Conservation (phyloP, 352 stramenopile genomes). For the Thraustotheca clavata region DNA sequence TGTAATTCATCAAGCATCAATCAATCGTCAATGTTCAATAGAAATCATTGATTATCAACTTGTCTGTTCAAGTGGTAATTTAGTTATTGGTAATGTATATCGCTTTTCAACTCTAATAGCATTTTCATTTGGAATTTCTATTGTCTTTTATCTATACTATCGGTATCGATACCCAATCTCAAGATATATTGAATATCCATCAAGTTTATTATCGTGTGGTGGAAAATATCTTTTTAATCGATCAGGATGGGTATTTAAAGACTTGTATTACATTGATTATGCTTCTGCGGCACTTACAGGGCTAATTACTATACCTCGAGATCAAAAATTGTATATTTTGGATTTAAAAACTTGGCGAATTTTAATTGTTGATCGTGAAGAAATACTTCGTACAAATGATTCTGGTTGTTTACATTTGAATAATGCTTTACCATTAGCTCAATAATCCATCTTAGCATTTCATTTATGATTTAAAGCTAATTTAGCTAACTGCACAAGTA, state of each 20-base stretch:
- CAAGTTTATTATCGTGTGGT: constrained; percentile 5
- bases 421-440: no score
- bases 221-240: constrained; percentile 13
- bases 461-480: no score
- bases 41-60: not conserved
- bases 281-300: constrained; percentile 5
- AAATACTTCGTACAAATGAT: no score
- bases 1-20: not conserved
- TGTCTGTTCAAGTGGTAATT: not conserved
- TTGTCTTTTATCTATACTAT: not conserved
- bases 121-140: not conserved
- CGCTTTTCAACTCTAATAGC: not conserved
- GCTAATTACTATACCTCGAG: constrained; percentile 14
- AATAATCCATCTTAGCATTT: no score
- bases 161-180: not conserved
- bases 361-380: no score
- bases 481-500: no score
- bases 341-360: constrained; percentile 1
- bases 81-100: not conserved
- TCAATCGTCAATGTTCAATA: not conserved
- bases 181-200: not conserved
- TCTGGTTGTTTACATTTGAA: no score
- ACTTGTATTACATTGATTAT: constrained; percentile 16
- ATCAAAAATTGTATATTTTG: not conserved
- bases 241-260: not conserved